Evolutionary conservation across 306 rosid genomes (phyloP), one percentile per base, ranked within the genome.

Genomic region (Gastrolobium villosum): DNA sequence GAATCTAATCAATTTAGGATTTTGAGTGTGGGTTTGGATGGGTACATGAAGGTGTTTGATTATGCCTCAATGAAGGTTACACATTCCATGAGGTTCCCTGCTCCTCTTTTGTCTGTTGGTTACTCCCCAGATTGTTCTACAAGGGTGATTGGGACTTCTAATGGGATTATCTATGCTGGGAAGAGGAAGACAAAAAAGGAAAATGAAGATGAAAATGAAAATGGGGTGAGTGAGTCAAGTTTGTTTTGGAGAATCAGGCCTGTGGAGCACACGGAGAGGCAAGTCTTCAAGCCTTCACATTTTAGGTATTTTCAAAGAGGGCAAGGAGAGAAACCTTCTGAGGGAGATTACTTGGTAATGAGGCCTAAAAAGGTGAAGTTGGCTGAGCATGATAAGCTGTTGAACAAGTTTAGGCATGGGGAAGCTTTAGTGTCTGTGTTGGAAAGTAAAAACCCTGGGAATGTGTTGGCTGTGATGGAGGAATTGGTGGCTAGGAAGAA

Each of bases 11-110:
- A 88, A 32, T 64, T 34, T 63, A 89, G 99, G 71, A 86, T 96
- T 81, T 15, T 96, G 84, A 93, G 97, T 80, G 99, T 91, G 7
- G 98, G 90, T 13, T 74, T 96, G 75, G 99, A 96, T 85, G 99
- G 98, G 14, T 96, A 96, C 75, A 62, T 91, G 91, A 96, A 96
- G 86, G 98, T 93, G 67, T 93, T 95, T 53, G 97, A 95, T 83
- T 95, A 93, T 71, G 83, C 88, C 1, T 44, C 86, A 10, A 80
- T 87, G 90, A 90, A 88, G 87, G 85, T 96, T 7, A 96, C 98
- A 0, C 88, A 93, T 83, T 93, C 99, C 0, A 89, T 87, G 97
- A 86, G 98, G 88, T 93, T 84, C 84, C 98, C 98, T 10, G 97
- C 98, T 0, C 99, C 98, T 2, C 90, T 96, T 11, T 78, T 90